Evolutionary conservation across 148 eudicot species (phyloP), one percentile per base, ranked within the genome.

Genomic region (Polygonum maritimum): DNA sequence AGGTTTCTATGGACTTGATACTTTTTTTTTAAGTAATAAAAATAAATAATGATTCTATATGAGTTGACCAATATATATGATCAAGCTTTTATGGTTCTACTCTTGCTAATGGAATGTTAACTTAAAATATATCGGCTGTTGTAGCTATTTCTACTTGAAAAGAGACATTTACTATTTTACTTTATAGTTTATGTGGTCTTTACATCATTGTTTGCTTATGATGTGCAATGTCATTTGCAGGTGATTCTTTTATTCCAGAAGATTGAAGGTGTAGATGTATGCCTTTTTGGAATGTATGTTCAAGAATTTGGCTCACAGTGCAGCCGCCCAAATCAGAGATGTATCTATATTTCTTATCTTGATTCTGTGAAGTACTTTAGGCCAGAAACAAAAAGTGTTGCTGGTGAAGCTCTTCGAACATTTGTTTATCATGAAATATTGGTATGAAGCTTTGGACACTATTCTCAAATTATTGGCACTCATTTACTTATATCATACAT

Each of bases 281-380:
- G 98, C 84, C 84, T 94, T 19, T 91, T 94, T 84, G 89, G 87
- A 62, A 87, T 94, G 94, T 94, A 89, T 78, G 94, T 90, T 69
- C 98, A 94, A 82, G 97, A 94, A 86, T 94, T 80, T 81, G 98
- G 98, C 71, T 88, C 97, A 69, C 87, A 84, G 52, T 90, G 94
- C 69, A 83, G 84, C 71, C 85, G 21, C 31, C 98, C 98, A 14
- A 94, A 94, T 84, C 89, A 87, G 75, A 88, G 97, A 76, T 85
- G 94, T 79, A 80, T 94, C 16, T 91, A 91, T 79, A 85, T 94
- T 41, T 91, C 97, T 14, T 94, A 94, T 79, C 90, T 94, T 60
- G 98, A 94, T 84, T 94, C 98, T 52, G 93, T 91, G 52, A 94
- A 90, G 90, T 91, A 91, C 82, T 94, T 94, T 71, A 85, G 86